These are phyloP conservation scores for Anaeromyces robustus DNA, from an alignment of 192 early-diverging fungal genomes.

Conservation along the genomic window DNA sequence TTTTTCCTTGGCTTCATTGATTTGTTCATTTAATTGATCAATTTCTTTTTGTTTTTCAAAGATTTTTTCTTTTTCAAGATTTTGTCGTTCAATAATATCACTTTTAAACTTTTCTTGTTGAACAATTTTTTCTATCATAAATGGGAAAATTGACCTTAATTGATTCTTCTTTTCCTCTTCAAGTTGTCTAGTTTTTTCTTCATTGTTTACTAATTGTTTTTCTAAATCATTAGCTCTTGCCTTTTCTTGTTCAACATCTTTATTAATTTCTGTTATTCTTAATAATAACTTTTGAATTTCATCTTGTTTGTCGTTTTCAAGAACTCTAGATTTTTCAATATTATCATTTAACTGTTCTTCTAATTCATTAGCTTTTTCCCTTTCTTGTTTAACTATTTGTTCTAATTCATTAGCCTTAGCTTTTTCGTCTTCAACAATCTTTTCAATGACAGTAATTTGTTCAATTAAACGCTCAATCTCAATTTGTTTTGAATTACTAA, in stretches of 20 bases:
- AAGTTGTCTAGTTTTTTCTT: not conserved
- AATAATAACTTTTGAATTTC: not conserved
- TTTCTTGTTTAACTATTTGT: not conserved
- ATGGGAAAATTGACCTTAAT: not conserved
- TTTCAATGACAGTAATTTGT: not conserved
- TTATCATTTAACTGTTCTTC: not conserved
- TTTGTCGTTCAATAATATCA: not conserved
- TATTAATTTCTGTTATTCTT: not conserved
- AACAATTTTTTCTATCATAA: not conserved
- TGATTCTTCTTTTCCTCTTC: not conserved
- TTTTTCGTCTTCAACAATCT: not conserved
- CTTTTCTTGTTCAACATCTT: not conserved
- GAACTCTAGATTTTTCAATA: not conserved
- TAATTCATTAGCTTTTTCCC: not conserved
- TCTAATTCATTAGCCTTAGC: not conserved
- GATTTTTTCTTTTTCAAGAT: not conserved
- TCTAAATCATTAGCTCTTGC: not conserved
- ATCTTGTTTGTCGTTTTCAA: not conserved
- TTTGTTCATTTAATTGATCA: not conserved
- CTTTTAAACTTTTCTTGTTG: not conserved
- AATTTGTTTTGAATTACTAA: not conserved
- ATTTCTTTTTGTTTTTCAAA: not conserved
- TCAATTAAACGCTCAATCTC: not conserved
- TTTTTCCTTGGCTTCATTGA: not conserved
- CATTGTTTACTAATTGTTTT: not conserved